Evolutionary conservation across 305 asterid genomes (phyloP), one percentile per base, ranked within the genome.

Genomic region (Ajuga reptans): DNA sequence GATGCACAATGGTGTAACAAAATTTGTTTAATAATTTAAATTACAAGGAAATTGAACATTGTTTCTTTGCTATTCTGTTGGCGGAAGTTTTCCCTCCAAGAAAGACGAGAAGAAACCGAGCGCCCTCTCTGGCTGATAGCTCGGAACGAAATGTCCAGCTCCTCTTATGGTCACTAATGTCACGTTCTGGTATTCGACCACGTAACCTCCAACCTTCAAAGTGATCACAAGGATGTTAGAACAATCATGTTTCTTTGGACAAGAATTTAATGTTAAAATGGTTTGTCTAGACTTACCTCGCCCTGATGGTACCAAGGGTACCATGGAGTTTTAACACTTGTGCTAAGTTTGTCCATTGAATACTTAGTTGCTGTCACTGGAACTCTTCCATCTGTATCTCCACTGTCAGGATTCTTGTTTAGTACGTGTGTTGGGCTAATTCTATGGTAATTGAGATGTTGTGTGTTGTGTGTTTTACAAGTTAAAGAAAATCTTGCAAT

Each of bases 111-210:
- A 84, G 78, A 84, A 65, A n/a, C 68, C 11, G 3, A 79, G 68
- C 0, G 84, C 90, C 1, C 89, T 82, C 51, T 74, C 84, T 0
- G 94, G 90, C 51, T 85, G 96, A 75, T 87, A 82, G 34, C 92
- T 83, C 0, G 90, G 92, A 0, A 86, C 89, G 17, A 86, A 75
- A 72, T 88, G 89, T 9, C 96, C 91, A 0, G 89, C 74, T 47
- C 93, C 96, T 64, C 96, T 73, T 41, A 89, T 61, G 0, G 82
- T 89, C 75, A 83, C 92, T 3, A 89, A 89, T 2, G 91, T 89
- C 55, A 83, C 16, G 34, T 87, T 85, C 55, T 82, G 73, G 42
- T 89, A 89, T 52, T 71, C 86, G 9, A 76, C 88, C 0, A 50
- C 87, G 4, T 75, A 89, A 1, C 96, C 96, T 62, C 94, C 91